Evolutionary conservation across 257 asterid genomes (phyloP), one percentile per base, ranked within the genome.

Genomic region (Hygrophila difformis): DNA sequence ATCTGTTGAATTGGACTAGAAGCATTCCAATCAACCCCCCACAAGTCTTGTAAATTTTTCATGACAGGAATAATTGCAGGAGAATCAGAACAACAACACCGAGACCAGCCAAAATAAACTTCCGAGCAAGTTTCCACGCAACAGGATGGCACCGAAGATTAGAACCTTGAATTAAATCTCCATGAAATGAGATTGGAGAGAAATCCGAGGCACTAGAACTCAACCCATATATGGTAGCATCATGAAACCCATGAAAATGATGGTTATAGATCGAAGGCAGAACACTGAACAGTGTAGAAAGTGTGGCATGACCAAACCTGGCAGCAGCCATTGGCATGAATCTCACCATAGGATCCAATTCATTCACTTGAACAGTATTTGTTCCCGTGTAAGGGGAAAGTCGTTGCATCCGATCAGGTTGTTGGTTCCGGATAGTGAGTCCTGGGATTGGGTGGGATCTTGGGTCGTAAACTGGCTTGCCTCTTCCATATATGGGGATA

Each of bases 401-500:
- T 31, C 40, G 75, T 6, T 81, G 15, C 47, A n/a, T 70, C 61
- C 58, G 74, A 13, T 72, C 82, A n/a, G 36, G 40, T n/a, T 72
- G 81, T 19, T 71, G 76, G 21, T 60, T 54, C 15, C 84, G 88
- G 19, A 71, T 65, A 36, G 55, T 24, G 29, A 68, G 23, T 18
- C 63, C 70, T 7, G 67, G 70, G 26, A 57, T 49, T 20, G 47
- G 60, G 42, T 44, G 63, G 12, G 66, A 47, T 65, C 68, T 69
- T 11, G 63, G 63, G 44, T 65, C 75, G 12, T 58, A 57, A 55
- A 51, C 61, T 18, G 71, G 44, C 55, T 67, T 75, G 55, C 89
- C 89, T 51, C 85, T 66, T 12, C 89, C 89, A 18, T 75, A 79
- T 12, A 79, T 72, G 10, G 89, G 89, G 38, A 79, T 74, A 18